Conservation (phyloP, 768 basidiomycete species). For the Tephrocybe sp. region DNA sequence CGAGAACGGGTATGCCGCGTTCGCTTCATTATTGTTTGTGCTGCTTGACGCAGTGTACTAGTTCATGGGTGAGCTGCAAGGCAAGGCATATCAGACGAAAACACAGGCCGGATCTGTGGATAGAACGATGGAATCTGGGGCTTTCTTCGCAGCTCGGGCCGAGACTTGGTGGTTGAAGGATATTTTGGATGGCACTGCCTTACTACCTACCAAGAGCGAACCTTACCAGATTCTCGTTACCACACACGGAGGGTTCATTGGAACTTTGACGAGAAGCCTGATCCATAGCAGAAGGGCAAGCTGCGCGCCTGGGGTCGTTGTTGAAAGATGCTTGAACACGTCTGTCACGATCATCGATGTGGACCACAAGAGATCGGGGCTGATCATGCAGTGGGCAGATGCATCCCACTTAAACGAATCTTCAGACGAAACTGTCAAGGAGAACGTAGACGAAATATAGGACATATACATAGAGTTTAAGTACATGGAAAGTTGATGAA, state of each 20-base stretch:
- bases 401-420: constrained; percentile 46
- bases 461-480: no score
- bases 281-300: constrained; percentile 37
- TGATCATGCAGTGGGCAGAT: constrained; percentile 54
- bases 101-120: constrained; percentile 21
- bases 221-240: constrained; percentile 54
- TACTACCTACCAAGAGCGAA: constrained; percentile 20
- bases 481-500: no score
- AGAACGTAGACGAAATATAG: constrained; percentile 51
- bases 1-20: constrained; percentile 60
- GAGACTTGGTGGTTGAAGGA: constrained; percentile 60
- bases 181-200: constrained; percentile 31
- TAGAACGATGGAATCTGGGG: constrained; percentile 36
- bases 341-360: constrained; percentile 64
- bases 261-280: constrained; percentile 48
- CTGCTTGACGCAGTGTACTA: constrained; percentile 6
- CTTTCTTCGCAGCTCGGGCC: constrained; percentile 47
- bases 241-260: constrained; percentile 69
- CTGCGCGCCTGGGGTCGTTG: constrained; percentile 34
- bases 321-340: constrained; percentile 47
- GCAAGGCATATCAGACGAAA: constrained; percentile 25
- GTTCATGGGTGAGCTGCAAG: constrained; percentile 48
- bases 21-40: neutral
- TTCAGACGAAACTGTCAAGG: constrained; percentile 32
- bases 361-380: constrained; percentile 32